phyloP scores from a whole-genome alignment of 2,329 filamentous ascomycete species.

The Huntiella decipiens region DNA sequence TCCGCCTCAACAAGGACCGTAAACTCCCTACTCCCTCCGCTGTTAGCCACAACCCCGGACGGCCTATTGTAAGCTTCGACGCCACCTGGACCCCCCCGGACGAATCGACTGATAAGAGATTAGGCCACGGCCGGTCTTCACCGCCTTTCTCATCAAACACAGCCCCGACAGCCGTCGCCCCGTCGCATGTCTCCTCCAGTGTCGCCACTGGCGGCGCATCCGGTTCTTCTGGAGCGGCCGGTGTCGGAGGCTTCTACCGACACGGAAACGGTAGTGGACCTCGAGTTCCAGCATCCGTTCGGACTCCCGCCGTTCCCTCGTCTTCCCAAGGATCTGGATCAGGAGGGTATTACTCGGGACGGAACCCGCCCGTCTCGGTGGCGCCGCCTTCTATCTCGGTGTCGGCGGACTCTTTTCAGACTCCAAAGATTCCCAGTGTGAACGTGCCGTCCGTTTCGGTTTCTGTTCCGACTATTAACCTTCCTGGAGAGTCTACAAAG shows the following conservation, averaged over 20 bases:
- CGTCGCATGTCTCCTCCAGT: not conserved
- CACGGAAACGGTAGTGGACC: constrained; percentile 3
- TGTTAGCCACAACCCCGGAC: constrained; percentile 75
- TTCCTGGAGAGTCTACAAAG: not conserved
- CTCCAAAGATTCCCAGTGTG: constrained; percentile 3
- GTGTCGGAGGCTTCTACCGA: constrained; percentile 4
- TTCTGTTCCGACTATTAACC: constrained; percentile 7
- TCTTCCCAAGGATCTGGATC: constrained; percentile 1
- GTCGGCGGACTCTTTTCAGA: constrained; percentile 26
- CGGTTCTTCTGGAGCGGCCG: constrained; percentile 1
- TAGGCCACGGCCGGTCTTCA: constrained; percentile 14
- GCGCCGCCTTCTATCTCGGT: constrained; percentile 35
- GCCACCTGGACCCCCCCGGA: constrained; percentile 60
- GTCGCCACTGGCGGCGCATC: not conserved
- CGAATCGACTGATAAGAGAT: constrained; percentile 47
- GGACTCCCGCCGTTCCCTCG: constrained; percentile 1
- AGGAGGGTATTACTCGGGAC: not conserved
- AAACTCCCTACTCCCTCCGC: constrained; percentile 76
- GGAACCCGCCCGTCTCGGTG: constrained; percentile 14
- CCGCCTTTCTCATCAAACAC: constrained; percentile 9
- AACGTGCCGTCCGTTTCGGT: constrained; percentile 1
- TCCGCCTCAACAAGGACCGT: constrained; percentile 59
- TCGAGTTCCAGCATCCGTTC: constrained; percentile 3
- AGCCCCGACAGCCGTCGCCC: constrained; percentile 1
- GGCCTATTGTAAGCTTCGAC: constrained; percentile 96